phyloP scores from a whole-genome alignment of 257 asterid species.

The Rubia yunnanensis region DNA sequence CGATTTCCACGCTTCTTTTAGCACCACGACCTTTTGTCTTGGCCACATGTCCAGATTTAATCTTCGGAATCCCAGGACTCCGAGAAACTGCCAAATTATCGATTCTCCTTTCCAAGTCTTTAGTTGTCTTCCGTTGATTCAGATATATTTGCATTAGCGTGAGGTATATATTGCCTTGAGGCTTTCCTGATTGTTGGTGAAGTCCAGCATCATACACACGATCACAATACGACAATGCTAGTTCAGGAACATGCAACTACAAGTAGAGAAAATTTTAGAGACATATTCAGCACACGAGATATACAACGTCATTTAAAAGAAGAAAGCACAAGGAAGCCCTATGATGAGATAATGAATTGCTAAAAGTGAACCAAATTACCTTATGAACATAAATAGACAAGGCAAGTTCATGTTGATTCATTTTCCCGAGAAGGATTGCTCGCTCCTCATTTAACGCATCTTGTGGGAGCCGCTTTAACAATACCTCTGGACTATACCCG shows the following conservation, averaged over 20 bases:
- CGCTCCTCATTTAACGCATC: slow-evolving; percentile 91
- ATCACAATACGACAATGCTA: slow-evolving; percentile 88
- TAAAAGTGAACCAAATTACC: slow-evolving; percentile 33
- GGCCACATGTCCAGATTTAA: slow-evolving; percentile 32
- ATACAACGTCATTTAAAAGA: neutral
- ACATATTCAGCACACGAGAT: neutral
- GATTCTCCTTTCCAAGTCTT: slow-evolving; percentile 64
- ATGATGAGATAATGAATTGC: slow-evolving; percentile 8
- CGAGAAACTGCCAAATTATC: slow-evolving; percentile 42
- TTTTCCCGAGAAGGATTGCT: slow-evolving; percentile 82
- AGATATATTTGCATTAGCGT: slow-evolving; percentile 85
- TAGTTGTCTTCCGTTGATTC: slow-evolving; percentile 76
- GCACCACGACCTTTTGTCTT: slow-evolving; percentile 36
- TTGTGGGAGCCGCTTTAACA: slow-evolving; percentile 77
- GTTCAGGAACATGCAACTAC: slow-evolving; percentile 85
- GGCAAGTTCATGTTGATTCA: slow-evolving; percentile 96
- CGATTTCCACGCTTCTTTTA: slow-evolving; percentile 83
- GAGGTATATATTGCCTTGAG: slow-evolving; percentile 69
- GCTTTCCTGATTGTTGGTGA: slow-evolving; percentile 54
- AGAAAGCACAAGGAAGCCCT: no score
- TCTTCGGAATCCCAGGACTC: slow-evolving; percentile 43
- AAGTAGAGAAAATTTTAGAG: slow-evolving; percentile 3
- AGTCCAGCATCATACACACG: slow-evolving; percentile 64
- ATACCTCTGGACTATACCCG: slow-evolving; percentile 70
- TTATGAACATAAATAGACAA: slow-evolving; percentile 82